Percentiles rank a stretch among this genome's conserved stretches.
These are phyloP conservation scores for Spathaspora jeffriesii DNA, from an alignment of 1,139 yeast genomes.

Conservation along the genomic window DNA sequence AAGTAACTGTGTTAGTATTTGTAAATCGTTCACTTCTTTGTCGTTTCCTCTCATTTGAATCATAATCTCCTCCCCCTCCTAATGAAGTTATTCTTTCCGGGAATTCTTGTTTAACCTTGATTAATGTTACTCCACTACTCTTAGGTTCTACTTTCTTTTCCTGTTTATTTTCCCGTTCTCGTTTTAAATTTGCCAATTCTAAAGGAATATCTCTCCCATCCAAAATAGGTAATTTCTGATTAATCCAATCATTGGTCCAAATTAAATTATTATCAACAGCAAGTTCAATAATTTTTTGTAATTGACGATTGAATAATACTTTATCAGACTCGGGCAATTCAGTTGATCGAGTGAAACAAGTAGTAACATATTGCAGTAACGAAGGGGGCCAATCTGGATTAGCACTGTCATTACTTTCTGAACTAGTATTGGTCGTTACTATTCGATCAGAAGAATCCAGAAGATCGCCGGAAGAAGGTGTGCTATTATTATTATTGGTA, in stretches of 20 bases:
- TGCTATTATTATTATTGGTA: background rate
- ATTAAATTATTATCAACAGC: conserved; percentile 51
- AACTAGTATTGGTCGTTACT: conserved; percentile 4
- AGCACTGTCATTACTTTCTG: background rate
- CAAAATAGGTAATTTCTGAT: conserved; percentile 56
- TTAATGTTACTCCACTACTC: background rate
- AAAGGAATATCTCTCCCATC: conserved; percentile 15
- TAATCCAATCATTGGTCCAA: conserved; percentile 61
- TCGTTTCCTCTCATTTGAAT: conserved; percentile 40
- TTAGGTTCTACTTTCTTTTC: conserved; percentile 1
- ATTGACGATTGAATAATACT: conserved; percentile 26
- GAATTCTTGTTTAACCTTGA: background rate
- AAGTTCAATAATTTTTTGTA: conserved; percentile 26
- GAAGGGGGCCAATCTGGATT: conserved; percentile 32
- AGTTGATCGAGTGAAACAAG: conserved; percentile 23
- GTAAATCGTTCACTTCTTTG: conserved; percentile 55
- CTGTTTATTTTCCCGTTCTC: conserved; percentile 1
- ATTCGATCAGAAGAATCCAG: background rate
- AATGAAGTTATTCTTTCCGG: background rate
- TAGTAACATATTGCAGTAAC: conserved; percentile 31
- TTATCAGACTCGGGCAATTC: conserved; percentile 19
- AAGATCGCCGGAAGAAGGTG: background rate
- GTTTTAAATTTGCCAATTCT: background rate
- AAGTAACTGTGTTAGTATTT: background rate
- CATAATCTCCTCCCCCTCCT: conserved; percentile 20